phyloP scores from a whole-genome alignment of 148 eudicot genomes.

The Rhododendron williamsianum region DNA sequence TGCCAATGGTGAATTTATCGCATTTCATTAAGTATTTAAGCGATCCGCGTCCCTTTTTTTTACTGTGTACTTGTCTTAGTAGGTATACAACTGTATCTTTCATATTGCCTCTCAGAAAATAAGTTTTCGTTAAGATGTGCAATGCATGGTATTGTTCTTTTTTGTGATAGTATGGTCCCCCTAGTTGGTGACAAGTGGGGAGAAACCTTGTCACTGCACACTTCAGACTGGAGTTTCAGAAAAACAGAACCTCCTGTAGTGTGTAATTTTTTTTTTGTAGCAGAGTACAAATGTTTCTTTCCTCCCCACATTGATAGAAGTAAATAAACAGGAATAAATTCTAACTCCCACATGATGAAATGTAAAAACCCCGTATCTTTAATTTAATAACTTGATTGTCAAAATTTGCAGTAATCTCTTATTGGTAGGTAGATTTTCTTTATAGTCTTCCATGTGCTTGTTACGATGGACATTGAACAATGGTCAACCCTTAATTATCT shows the following conservation, averaged over 20 bases:
- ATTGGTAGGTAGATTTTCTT: background rate
- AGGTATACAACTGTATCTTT: background rate
- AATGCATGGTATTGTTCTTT: background rate
- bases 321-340: background rate
- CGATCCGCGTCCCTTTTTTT: background rate
- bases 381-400: background rate
- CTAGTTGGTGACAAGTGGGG: background rate
- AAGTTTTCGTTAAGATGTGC: background rate
- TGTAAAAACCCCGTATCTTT: background rate
- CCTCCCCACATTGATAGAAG: background rate
- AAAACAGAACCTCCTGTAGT: background rate
- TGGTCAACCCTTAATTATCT: background rate
- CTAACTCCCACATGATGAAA: background rate
- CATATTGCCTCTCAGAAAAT: background rate
- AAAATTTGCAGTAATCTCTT: background rate
- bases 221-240: background rate
- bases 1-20: background rate
- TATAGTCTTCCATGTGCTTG: background rate
- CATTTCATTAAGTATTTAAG: background rate
- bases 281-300: background rate
- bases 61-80: background rate
- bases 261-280: background rate
- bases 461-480: background rate
- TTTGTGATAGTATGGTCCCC: background rate
- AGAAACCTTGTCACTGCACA: background rate